Evolutionary conservation across 2,329 filamentous ascomycete genomes (phyloP), one percentile per base, ranked within the genome.

Genomic region (Tolypocladium tropicale): DNA sequence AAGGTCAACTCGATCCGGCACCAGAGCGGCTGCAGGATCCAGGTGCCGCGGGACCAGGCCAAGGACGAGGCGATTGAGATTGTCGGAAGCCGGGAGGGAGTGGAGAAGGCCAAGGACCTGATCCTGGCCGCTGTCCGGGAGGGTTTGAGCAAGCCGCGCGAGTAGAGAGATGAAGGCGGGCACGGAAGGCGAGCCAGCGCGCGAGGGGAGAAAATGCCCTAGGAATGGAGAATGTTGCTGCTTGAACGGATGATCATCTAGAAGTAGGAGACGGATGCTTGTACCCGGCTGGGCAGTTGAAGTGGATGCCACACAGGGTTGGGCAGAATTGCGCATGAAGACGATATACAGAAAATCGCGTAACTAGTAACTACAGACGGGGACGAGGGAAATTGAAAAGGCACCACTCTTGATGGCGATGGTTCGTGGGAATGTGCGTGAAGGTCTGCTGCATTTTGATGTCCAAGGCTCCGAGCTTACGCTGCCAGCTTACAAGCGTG

Each of bases 1-100:
- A 93, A 93, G 72, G 95, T 99, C 70, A 96, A 96, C 74, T 77
- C 84, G 46, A 96, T 99, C 69, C 85, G 94, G 63, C 90, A 90
- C 76, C 85, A 94, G 77, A 96, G 91, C 53, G 89, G 89, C 55
- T 96, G 92, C 74, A 91, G 88, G 74, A 95, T 99, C 69, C 91
- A 92, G 61, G 93, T 99, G 43, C 94, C 94, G 25, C 85, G 89
- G 62, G 86, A 90, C 66, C 88, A 95, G 71, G 77, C 76, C 50
- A 77, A 75, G 60, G 79, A 81, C 52, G 92, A 96, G 72, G 90
- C 93, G 4, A 96, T 99, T 68, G 90, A 96, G 76, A 88, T 99
- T 65, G 78, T 87, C 37, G 94, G 94, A 41, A 82, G 80, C 55
- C 82, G 82, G 67, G 88, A 90, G 18, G 90, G 89, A 14, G 84